phyloP scores from a whole-genome alignment of 2,329 filamentous ascomycete genomes.

The Apiospora arundinis region DNA sequence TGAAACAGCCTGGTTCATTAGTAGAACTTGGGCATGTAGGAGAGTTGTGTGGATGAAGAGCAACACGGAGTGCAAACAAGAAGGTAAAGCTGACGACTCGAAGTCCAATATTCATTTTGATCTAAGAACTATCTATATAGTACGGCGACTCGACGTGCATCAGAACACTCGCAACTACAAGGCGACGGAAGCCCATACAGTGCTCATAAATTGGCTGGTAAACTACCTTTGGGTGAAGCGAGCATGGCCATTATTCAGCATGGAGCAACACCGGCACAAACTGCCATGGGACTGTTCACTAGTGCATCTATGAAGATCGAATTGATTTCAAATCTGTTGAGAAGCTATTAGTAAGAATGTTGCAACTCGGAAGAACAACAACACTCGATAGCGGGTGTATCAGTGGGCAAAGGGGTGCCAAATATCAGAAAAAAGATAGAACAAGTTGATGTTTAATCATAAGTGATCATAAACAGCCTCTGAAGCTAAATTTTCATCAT shows the following conservation, averaged over 20 bases:
- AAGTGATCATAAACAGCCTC: conserved; percentile 18
- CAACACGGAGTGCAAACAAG: too few species aligned
- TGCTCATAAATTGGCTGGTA: too few species aligned
- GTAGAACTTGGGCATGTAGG: not conserved
- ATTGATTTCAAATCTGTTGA: not conserved
- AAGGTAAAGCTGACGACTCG: too few species aligned
- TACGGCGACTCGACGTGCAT: too few species aligned
- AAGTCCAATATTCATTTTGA: too few species aligned
- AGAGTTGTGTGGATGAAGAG: not conserved
- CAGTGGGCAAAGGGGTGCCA: not conserved
- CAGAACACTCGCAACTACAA: not conserved
- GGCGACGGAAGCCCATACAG: not conserved
- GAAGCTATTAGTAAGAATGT: not conserved
- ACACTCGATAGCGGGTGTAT: not conserved
- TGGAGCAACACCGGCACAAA: not conserved
- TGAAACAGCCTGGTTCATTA: not conserved
- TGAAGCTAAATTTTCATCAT: conserved; percentile 20
- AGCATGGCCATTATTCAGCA: not conserved
- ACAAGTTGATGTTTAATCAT: conserved; percentile 18
- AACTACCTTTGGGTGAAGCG: not conserved
- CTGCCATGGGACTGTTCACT: not conserved
- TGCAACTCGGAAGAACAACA: not conserved
- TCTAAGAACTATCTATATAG: not conserved
- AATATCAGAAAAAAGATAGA: conserved; percentile 15
- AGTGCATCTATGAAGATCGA: too few species aligned